A percentile compares a stretch with the other conserved stretches of the same genome.
These are phyloP conservation scores for Suillus lakei DNA, from an alignment of 768 basidiomycete species.

Conservation along the genomic window DNA sequence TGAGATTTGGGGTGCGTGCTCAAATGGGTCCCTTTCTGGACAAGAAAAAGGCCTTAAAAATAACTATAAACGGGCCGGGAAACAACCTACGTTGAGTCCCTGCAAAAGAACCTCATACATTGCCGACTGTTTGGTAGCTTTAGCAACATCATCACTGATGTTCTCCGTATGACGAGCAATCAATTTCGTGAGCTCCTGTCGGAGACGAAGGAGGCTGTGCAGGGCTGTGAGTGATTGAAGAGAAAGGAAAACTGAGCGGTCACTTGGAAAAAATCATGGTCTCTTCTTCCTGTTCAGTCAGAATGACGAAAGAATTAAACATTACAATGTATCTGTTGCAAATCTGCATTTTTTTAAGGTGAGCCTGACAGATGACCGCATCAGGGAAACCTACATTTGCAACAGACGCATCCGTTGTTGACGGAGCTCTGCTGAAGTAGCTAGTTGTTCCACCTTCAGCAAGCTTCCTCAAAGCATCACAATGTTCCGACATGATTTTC, in stretches of 20 bases:
- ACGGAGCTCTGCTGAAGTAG: slow-evolving; percentile 63
- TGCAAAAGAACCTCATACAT: slow-evolving; percentile 81
- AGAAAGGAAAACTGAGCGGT: not conserved
- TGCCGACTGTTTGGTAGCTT: slow-evolving; percentile 69
- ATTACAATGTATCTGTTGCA: slow-evolving; percentile 77
- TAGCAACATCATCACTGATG: slow-evolving; percentile 60
- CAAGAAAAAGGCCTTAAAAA: slow-evolving; percentile 6
- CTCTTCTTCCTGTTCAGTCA: slow-evolving; percentile 87
- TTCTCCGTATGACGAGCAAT: slow-evolving; percentile 74
- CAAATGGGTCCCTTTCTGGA: slow-evolving; percentile 66
- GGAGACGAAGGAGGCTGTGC: slow-evolving; percentile 77
- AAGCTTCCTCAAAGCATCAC: slow-evolving; percentile 81
- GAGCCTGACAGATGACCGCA: not conserved
- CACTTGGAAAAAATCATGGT: slow-evolving; percentile 97
- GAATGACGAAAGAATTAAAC: slow-evolving; percentile 81
- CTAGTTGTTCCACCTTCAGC: slow-evolving; percentile 71
- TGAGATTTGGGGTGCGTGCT: slow-evolving; percentile 86
- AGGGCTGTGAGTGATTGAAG: slow-evolving; percentile 2
- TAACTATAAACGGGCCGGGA: not conserved
- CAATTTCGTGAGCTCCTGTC: slow-evolving; percentile 81
- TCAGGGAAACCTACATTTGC: slow-evolving; percentile 49
- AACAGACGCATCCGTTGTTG: slow-evolving; percentile 73
- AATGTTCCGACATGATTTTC: slow-evolving; percentile 83
- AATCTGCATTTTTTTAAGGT: slow-evolving; percentile 46
- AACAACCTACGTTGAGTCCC: slow-evolving; percentile 67